Base-by-base conservation (phyloP, 257 asterid genomes). In the Hygrophila difformis region DNA sequence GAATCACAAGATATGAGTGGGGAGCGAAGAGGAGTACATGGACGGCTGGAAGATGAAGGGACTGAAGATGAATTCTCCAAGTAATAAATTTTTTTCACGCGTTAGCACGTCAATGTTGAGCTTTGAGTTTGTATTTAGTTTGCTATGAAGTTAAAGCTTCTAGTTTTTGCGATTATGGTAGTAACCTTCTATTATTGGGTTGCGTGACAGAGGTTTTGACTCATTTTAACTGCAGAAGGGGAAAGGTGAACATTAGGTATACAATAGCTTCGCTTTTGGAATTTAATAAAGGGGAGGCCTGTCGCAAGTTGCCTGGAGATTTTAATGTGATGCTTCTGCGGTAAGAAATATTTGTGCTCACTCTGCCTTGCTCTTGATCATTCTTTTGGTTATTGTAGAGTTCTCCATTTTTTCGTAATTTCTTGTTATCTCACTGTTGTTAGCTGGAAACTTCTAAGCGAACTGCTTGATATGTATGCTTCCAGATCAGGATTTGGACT, bases 251-350 rank as follows among this genome's bases (percentile, higher is more conserved):
- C 37, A 44, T 49, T n/a, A 44, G 13, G 55, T 66, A 66, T 34
- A 50, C 67, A 6, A 60, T 65, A 63, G 57, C 53, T 49, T 65
- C 59, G 66, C 78, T 78, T 61, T 57, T 71, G 67, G 49, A 62
- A 43, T 51, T 56, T 13, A 44, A 56, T 44, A 60, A 57, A 42
- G 60, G 46, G 63, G 63, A 74, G 35, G 34, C 51, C 21, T 68
- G 79, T 38, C 57, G 57, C 53, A 35, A 37, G 23, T 33, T 68
- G 11, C 80, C 77, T 17, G 10, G 39, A 35, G 82, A 69, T 49
- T 53, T 74, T 42, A 67, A 68, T 22, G 49, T 64, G 31, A 51
- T 55, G 12, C 21, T 48, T 57, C 41, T 77, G 33, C 36, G 44
- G 82, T 78, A 60, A 43, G 68, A 37, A 44, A 28, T 4, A 26